Conservation (phyloP, 257 asterid genomes). For the Lycium ferocissimum region DNA sequence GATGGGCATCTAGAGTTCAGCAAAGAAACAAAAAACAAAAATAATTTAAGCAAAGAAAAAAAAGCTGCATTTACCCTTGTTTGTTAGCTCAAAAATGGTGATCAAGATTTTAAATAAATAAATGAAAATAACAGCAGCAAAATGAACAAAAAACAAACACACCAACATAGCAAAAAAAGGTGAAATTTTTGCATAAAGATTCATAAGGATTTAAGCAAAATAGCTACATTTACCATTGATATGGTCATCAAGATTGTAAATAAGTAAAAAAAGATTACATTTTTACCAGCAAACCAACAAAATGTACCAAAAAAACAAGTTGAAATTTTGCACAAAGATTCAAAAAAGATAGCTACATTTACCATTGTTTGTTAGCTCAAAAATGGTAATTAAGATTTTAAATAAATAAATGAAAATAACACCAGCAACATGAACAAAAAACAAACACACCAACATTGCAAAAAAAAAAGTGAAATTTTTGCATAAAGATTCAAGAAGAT, state of each 20-base stretch:
- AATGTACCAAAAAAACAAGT: not conserved
- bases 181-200: not conserved
- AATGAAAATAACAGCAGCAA: not conserved
- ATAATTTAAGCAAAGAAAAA: too few relatives aligned
- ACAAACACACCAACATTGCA: not conserved
- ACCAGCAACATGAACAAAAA: not conserved
- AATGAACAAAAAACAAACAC: not conserved
- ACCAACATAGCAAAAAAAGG: not conserved
- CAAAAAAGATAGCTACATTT: too few relatives aligned
- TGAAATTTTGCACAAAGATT: not conserved
- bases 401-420: not conserved
- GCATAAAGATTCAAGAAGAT: too few relatives aligned
- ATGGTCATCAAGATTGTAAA: too few relatives aligned
- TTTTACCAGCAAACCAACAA: not conserved
- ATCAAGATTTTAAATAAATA: too few relatives aligned
- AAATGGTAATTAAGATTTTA: too few relatives aligned
- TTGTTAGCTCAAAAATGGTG: not conserved
- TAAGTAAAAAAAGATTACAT: too few relatives aligned
- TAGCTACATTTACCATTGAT: too few relatives aligned
- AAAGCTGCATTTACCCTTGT: not conserved
- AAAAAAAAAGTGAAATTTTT: not conserved
- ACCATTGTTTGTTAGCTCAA: too few relatives aligned
- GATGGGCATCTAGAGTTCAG: not conserved
- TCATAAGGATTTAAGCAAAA: not conserved
- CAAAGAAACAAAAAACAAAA: too few relatives aligned